phyloP scores from a whole-genome alignment of 2,329 filamentous ascomycete genomes.

The Beauveria caledonica region DNA sequence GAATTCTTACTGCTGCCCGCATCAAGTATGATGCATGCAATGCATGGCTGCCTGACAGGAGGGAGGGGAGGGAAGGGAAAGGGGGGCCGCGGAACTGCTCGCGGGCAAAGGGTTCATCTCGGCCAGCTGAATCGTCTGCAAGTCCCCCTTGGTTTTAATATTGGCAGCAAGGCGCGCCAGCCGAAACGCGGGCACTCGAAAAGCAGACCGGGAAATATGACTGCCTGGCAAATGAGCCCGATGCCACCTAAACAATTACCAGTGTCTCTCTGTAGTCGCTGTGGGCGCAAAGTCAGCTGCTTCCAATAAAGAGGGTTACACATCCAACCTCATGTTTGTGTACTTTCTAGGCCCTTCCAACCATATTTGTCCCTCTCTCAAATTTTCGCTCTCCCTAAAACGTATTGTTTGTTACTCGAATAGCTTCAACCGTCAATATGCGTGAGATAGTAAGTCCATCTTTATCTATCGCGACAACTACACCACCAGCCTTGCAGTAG shows the following conservation, averaged over 20 bases:
- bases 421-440: background rate
- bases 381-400: background rate
- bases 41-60: background rate
- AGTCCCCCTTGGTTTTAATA: background rate
- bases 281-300: background rate
- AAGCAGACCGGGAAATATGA: background rate
- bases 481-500: too few relatives aligned
- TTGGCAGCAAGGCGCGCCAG: background rate
- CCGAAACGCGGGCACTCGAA: background rate
- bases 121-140: background rate
- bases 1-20: too few relatives aligned
- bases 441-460: background rate
- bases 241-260: background rate
- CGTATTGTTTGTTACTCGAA: background rate
- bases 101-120: background rate
- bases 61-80: too few relatives aligned
- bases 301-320: background rate
- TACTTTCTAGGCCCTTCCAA: background rate
- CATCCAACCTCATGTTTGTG: background rate
- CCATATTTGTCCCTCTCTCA: background rate
- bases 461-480: background rate
- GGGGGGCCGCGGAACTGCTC: background rate
- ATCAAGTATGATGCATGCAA: background rate
- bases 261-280: background rate
- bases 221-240: background rate